Percentiles rank a stretch among this genome's conserved stretches.
Conservation (phyloP, 805 yeast genomes). For the Kodamaea kaohsiungensis region DNA sequence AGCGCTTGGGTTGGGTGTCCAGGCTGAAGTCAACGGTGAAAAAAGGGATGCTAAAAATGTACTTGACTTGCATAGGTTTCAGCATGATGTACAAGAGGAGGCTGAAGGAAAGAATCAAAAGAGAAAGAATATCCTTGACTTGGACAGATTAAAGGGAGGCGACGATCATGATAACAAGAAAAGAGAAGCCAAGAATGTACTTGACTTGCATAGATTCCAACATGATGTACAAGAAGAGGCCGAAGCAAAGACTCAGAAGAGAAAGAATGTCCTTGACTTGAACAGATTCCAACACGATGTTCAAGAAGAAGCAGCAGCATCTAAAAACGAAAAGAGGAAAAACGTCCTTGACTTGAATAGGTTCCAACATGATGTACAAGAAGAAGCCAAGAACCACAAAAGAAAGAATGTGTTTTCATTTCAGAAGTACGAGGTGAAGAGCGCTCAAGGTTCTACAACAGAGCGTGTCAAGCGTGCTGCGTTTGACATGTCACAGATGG, state of each 20-base stretch:
- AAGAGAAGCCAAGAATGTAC: neutral
- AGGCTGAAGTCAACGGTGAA: neutral
- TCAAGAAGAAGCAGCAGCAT: neutral
- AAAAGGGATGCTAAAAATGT: conserved; percentile 17
- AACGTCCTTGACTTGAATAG: conserved; percentile 5
- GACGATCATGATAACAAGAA: neutral
- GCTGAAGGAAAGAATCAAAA: conserved; percentile 3
- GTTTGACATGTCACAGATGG: conserved; percentile 5
- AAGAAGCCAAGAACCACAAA: neutral
- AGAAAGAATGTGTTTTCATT: neutral
- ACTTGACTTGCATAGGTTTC: conserved; percentile 8
- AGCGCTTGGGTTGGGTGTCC: neutral
- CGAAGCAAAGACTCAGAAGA: conserved; percentile 4
- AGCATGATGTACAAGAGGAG: neutral
- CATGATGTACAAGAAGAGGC: neutral
- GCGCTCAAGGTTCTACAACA: no score
- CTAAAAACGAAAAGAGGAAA: neutral
- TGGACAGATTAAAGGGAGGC: conserved; percentile 4
- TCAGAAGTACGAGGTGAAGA: neutral
- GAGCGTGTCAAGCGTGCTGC: neutral
- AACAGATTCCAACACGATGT: conserved; percentile 4
- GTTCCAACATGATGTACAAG: conserved; percentile 1
- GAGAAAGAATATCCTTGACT: conserved; percentile 7
- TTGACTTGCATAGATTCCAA: conserved; percentile 8
- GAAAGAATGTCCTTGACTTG: conserved; percentile 7